Evolutionary conservation across 371 early-diverging fungal species (phyloP), one percentile per base, ranked within the genome.

Genomic region (Lichtheimia ornata): DNA sequence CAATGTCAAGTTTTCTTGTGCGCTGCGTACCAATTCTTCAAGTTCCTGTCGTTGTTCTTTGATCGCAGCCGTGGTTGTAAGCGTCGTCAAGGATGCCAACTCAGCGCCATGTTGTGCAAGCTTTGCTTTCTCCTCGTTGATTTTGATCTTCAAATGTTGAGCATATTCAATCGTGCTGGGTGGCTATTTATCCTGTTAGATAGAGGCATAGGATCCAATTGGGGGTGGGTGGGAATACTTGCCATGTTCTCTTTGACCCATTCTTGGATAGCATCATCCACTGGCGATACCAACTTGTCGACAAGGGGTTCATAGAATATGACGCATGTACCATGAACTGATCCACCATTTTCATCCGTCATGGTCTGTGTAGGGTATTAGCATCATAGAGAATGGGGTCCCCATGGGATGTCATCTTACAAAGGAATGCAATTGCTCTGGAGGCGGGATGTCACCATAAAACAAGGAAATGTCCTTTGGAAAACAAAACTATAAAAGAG

Each of bases 361-460:
- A 89, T 73, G 27, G 88, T 86, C 81, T 80, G 56, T 15, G 28
- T 54, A 27, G 35, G 25, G 13, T 27, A 54, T 35, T 6, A 35
- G 35, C 35, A 35, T 9, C 11, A 35, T 6, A 11, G 11, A 35
- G 35, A 35, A 35, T 35, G 35, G 11, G 22, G 22, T 1, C 1
- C 22, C 22, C 28, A 11, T 35, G 5, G 35, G 9, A 50, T 18
- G 13, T 50, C 40, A n/a, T 45, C 64, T 69, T 73, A 80, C 81
- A 77, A 91, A 93, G 0, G 91, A 91, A 65, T 93, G 93, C 27
- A 70, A 77, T 4, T 83, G 86, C 41, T 85, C 84, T 20, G 86
- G 71, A 1, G 91, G 92, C 9, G 79, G 77, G 13, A 74, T 75
- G 6, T 81, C 74, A 18, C 76, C 80, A 51, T 83, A 69, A 40